phyloP scores from a whole-genome alignment of 2,329 filamentous ascomycete species.

The Simplicillium sp. region DNA sequence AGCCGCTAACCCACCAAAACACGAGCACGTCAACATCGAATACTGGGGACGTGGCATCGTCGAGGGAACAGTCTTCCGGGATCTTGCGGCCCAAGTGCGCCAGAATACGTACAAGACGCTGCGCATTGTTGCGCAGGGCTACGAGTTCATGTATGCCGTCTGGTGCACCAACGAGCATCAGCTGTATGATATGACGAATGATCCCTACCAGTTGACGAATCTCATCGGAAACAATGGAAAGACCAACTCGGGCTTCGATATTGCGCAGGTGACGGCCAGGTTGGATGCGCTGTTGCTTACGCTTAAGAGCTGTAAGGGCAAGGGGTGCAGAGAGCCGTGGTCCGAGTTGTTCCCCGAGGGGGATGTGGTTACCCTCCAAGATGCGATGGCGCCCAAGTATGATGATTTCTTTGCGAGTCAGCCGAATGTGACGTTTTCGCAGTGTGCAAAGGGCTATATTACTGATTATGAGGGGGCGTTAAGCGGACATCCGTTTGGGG shows the following conservation, averaged over 20 bases:
- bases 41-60: constrained; percentile 34
- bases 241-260: neutral
- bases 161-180: constrained; percentile 41
- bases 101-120: constrained; percentile 45
- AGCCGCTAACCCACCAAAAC: constrained; percentile 12
- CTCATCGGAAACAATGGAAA: constrained; percentile 5
- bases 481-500: too few relatives aligned
- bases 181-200: constrained; percentile 39
- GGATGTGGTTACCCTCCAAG: constrained; percentile 36
- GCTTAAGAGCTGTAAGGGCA: constrained; percentile 48
- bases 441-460: constrained; percentile 46
- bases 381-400: constrained; percentile 36
- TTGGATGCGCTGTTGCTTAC: constrained; percentile 50
- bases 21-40: constrained; percentile 42
- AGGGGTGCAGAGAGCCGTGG: constrained; percentile 45
- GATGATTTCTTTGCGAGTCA: constrained; percentile 43
- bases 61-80: constrained; percentile 9
- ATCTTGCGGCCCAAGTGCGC: constrained; percentile 5
- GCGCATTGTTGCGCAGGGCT: constrained; percentile 32
- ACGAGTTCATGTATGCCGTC: constrained; percentile 44
- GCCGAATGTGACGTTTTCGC: constrained; percentile 36
- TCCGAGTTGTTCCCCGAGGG: constrained; percentile 41
- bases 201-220: constrained; percentile 34
- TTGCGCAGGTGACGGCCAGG: constrained; percentile 20
- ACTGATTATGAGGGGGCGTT: constrained; percentile 44